Conservation (phyloP, 352 stramenopile species). For the Phytophthora kernoviae region DNA sequence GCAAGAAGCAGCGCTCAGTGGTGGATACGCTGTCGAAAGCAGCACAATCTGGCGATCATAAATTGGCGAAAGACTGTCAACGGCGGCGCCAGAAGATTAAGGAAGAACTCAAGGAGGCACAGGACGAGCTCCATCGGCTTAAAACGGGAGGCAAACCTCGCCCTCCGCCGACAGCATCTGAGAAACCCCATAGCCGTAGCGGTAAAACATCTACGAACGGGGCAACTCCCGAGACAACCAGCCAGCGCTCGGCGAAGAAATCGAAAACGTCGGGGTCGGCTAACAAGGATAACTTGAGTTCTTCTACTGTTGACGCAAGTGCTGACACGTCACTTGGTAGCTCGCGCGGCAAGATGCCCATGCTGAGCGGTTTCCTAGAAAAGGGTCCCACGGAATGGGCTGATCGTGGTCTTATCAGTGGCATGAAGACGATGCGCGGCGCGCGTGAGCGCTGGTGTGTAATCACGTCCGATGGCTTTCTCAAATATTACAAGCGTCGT, state of each 20-base stretch:
- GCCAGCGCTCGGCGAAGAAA: conserved; percentile 24
- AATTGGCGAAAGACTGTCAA: conserved; percentile 78
- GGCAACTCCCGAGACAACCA: conserved; percentile 15
- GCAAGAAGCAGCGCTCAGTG: conserved; percentile 77
- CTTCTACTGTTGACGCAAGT: conserved; percentile 22
- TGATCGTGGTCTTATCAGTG: conserved; percentile 71
- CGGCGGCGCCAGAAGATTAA: conserved; percentile 76
- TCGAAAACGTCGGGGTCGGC: conserved; percentile 27
- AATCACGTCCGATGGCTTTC: conserved; percentile 66
- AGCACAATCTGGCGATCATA: conserved; percentile 69
- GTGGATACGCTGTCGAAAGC: conserved; percentile 80
- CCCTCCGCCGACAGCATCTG: conserved; percentile 10
- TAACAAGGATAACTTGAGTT: conserved; percentile 42
- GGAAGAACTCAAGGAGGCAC: conserved; percentile 72
- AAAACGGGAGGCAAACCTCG: conserved; percentile 45
- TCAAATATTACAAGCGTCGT: conserved; percentile 90
- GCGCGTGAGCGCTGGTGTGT: conserved; percentile 86
- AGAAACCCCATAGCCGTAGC: conserved; percentile 18
- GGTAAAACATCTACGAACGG: conserved; percentile 7
- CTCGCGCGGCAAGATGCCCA: conserved; percentile 63
- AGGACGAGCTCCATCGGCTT: conserved; percentile 67
- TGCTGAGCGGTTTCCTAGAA: conserved; percentile 76
- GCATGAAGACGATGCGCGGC: conserved; percentile 88
- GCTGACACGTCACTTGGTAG: conserved; percentile 22
- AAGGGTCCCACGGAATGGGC: conserved; percentile 90